Evolutionary conservation across 768 basidiomycete species (phyloP).

Genomic region (Pleurotus tuber-regium): DNA sequence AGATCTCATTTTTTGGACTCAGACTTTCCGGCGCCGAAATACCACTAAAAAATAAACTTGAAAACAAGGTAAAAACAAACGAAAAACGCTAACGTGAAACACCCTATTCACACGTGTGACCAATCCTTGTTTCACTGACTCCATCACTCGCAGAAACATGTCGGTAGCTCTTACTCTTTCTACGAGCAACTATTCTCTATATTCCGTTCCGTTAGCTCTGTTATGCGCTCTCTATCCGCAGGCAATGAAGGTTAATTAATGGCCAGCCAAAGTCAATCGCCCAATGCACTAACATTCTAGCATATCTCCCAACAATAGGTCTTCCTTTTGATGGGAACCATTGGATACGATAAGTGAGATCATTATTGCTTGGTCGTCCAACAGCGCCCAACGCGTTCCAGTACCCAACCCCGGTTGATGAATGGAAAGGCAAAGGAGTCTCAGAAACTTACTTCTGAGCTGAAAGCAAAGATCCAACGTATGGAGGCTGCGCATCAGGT

Average conservation of each 20-base stretch:
- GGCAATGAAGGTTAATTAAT: constrained; percentile 25
- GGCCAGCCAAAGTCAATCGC: too few relatives aligned
- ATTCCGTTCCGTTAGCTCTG: constrained; percentile 36
- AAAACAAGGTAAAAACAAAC: too few relatives aligned
- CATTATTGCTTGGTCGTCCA: background rate
- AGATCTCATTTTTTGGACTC: too few relatives aligned
- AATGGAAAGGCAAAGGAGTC: constrained; percentile 16
- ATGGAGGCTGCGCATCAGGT: constrained; percentile 23
- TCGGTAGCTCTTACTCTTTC: too few relatives aligned
- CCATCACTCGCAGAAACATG: too few relatives aligned
- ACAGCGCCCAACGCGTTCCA: background rate
- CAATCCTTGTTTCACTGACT: too few relatives aligned
- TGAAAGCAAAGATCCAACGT: constrained; percentile 17
- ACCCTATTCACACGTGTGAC: too few relatives aligned
- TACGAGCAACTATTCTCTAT: too few relatives aligned
- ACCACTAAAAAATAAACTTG: too few relatives aligned
- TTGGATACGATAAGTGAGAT: constrained; percentile 22
- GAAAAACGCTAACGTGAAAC: too few relatives aligned
- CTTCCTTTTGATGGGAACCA: constrained; percentile 10
- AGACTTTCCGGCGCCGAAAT: too few relatives aligned
- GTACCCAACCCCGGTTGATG: constrained; percentile 19
- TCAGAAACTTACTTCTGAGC: constrained; percentile 13
- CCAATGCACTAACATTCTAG: background rate
- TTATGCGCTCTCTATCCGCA: constrained; percentile 31
- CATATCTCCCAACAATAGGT: background rate